Conservation (phyloP, 208 protist genomes). For the Trichomonas tenax region DNA sequence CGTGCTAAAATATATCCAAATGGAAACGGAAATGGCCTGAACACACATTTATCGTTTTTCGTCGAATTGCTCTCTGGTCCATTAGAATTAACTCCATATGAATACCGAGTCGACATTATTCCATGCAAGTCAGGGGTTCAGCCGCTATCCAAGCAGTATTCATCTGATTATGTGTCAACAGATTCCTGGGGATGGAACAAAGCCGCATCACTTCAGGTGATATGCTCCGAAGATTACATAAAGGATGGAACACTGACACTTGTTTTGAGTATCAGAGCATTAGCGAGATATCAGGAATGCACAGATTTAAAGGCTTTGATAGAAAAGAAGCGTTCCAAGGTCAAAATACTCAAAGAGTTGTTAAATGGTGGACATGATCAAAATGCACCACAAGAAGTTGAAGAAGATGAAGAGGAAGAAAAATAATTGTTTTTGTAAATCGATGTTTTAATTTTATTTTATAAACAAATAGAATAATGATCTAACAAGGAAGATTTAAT, state of each 20-base stretch:
- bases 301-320: background rate
- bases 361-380: too few species aligned
- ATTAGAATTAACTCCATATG: background rate
- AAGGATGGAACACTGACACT: background rate
- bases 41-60: background rate
- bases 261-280: background rate
- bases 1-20: conserved; percentile 17
- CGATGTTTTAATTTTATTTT: too few species aligned
- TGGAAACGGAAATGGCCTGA: background rate
- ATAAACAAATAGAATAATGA: too few species aligned
- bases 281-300: background rate
- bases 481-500: too few species aligned
- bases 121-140: background rate
- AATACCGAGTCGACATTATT: background rate
- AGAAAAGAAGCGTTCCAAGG: background rate
- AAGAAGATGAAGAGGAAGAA: too few species aligned
- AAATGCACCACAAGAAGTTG: too few species aligned
- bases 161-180: background rate
- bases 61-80: background rate
- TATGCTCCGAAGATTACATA: background rate
- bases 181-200: conserved; percentile 23
- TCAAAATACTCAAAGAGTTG: too few species aligned
- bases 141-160: background rate
- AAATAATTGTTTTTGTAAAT: too few species aligned
- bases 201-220: background rate